These are phyloP conservation scores for Nothophytophthora sp. DNA, from an alignment of 352 stramenopile species.

Conservation along the genomic window DNA sequence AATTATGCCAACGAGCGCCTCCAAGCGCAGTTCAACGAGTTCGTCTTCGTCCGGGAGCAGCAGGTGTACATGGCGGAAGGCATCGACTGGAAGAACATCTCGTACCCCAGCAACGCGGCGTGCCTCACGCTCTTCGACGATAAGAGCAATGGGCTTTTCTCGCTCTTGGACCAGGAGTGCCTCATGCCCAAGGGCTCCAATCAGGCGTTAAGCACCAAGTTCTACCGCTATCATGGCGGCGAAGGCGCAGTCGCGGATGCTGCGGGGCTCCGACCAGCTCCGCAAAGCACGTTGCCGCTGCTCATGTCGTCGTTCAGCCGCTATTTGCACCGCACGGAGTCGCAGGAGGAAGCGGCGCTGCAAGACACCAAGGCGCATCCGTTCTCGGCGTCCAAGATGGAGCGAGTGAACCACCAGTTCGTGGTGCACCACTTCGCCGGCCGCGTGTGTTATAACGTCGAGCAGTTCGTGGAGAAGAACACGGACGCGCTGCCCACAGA, in stretches of 20 bases:
- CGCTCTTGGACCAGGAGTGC: slow-evolving; percentile 83
- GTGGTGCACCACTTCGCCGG: slow-evolving; percentile 84
- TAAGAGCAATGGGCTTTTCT: slow-evolving; percentile 78
- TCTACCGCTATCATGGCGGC: slow-evolving; percentile 72
- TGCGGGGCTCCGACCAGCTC: slow-evolving; percentile 25
- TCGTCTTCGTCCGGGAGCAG: slow-evolving; percentile 88
- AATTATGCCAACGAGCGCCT: slow-evolving; percentile 89
- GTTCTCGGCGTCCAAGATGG: slow-evolving; percentile 84
- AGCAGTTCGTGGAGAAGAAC: slow-evolving; percentile 89
- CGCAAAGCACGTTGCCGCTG: slow-evolving; percentile 54
- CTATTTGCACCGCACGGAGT: slow-evolving; percentile 42
- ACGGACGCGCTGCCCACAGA: slow-evolving; percentile 77
- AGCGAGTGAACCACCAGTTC: slow-evolving; percentile 82
- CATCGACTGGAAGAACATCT: slow-evolving; percentile 87
- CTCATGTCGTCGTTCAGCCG: slow-evolving; percentile 68
- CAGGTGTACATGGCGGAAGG: slow-evolving; percentile 80
- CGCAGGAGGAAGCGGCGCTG: slow-evolving; percentile 35
- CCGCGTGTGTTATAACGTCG: slow-evolving; percentile 70
- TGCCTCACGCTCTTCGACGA: slow-evolving; percentile 85
- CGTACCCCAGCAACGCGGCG: slow-evolving; percentile 79
- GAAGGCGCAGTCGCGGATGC: slow-evolving; percentile 25
- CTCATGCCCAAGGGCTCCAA: slow-evolving; percentile 85
- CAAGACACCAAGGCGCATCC: slow-evolving; percentile 37
- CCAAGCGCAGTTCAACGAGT: slow-evolving; percentile 89
- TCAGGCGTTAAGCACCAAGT: slow-evolving; percentile 77